Percentiles rank a stretch among this genome's conserved stretches.
These are phyloP conservation scores for Aphanoascus verrucosus DNA, from an alignment of 2,329 filamentous ascomycete genomes.

Conservation along the genomic window DNA sequence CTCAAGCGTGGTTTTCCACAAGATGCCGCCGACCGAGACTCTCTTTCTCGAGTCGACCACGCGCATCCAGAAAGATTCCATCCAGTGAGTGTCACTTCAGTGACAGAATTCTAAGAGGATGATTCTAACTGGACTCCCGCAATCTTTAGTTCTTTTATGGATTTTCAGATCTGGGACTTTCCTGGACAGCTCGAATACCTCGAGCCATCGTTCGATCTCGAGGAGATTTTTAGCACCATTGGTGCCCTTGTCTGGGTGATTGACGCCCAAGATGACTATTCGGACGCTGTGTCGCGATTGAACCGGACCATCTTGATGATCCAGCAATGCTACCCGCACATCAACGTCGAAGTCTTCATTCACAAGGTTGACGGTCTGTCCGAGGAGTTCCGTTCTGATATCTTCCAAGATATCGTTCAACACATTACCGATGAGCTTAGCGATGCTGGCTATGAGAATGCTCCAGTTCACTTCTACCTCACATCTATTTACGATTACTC, in stretches of 20 bases:
- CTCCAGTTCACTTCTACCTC: constrained; percentile 86
- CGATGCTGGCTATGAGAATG: constrained; percentile 86
- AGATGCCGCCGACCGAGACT: constrained; percentile 89
- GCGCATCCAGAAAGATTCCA: constrained; percentile 84
- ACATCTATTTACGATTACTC: constrained; percentile 98
- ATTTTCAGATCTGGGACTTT: constrained; percentile 97
- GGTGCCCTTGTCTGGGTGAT: constrained; percentile 97
- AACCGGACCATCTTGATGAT: constrained; percentile 84
- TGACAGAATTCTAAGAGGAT: not conserved
- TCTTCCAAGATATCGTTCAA: constrained; percentile 92
- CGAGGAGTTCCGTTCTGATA: constrained; percentile 92
- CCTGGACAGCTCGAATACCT: constrained; percentile 91
- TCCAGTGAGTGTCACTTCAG: constrained; percentile 58
- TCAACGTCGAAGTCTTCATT: constrained; percentile 97
- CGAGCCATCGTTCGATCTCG: constrained; percentile 78
- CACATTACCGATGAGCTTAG: constrained; percentile 92
- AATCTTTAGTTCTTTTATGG: constrained; percentile 84
- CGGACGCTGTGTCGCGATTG: constrained; percentile 76
- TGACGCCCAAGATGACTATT: constrained; percentile 94
- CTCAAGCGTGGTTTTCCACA: constrained; percentile 97
- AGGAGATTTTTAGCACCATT: constrained; percentile 86
- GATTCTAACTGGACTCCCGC: not conserved
- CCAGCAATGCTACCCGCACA: constrained; percentile 77
- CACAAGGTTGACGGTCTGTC: constrained; percentile 98
- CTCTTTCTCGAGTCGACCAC: constrained; percentile 92